phyloP scores from a whole-genome alignment of 1,284 basidiomycete species.

The Mycosarcoma mackinlayi region DNA sequence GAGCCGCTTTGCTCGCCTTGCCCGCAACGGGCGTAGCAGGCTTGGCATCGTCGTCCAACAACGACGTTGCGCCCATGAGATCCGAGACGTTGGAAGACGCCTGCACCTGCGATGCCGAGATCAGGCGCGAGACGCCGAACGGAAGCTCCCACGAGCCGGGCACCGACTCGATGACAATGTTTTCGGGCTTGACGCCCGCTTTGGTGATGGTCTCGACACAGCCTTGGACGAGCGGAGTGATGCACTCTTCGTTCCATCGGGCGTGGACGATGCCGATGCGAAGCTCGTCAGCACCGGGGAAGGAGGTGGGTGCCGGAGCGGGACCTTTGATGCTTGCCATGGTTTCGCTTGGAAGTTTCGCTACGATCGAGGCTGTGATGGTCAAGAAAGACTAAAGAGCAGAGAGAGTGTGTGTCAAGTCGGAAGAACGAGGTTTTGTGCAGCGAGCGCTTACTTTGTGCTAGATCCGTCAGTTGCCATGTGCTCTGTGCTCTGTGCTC shows the following conservation, averaged over 20 bases:
- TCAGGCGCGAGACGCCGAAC: conserved; percentile 70
- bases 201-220: conserved; percentile 81
- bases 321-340: conserved; percentile 64
- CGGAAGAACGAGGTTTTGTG: neutral
- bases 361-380: neutral
- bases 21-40: conserved; percentile 18
- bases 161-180: conserved; percentile 90
- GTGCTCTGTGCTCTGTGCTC: no score
- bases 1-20: conserved; percentile 39
- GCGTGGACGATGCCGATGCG: conserved; percentile 67
- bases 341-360: conserved; percentile 1
- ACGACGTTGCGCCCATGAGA: conserved; percentile 77
- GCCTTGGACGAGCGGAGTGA: conserved; percentile 84
- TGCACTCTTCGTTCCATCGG: conserved; percentile 84
- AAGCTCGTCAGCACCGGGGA: conserved; percentile 59
- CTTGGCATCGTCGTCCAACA: conserved; percentile 52
- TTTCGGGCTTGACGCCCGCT: conserved; percentile 85
- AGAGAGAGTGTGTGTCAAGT: no score
- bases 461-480: no score
- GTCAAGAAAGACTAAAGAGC: neutral
- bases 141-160: conserved; percentile 75
- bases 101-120: conserved; percentile 85
- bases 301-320: conserved; percentile 60
- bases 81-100: conserved; percentile 79
- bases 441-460: no score